Conservation (phyloP, 2,329 filamentous ascomycete species). For the Calycina herbarum region DNA sequence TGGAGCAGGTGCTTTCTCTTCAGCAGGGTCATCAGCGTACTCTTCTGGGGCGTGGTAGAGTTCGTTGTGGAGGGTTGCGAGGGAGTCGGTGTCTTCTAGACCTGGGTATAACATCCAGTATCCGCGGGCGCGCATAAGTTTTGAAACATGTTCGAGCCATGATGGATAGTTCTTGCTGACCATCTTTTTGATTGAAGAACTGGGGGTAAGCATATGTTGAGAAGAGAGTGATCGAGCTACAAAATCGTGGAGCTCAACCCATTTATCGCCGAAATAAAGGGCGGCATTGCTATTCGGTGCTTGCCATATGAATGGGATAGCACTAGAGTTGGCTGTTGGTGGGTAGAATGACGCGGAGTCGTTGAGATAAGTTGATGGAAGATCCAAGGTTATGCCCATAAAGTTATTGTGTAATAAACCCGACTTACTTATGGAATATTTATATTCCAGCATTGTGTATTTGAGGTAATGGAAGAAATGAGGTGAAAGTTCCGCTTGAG, state of each 20-base stretch:
- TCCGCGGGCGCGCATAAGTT: slow-evolving; percentile 72
- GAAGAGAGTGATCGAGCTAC: slow-evolving; percentile 48
- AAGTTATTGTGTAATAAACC: slow-evolving; percentile 51
- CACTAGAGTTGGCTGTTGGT: slow-evolving; percentile 37
- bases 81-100: slow-evolving; percentile 43
- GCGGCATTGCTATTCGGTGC: slow-evolving; percentile 79
- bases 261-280: slow-evolving; percentile 81
- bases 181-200: slow-evolving; percentile 52
- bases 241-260: slow-evolving; percentile 82
- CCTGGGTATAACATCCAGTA: slow-evolving; percentile 82
- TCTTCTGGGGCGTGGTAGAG: slow-evolving; percentile 73
- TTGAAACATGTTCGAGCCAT: slow-evolving; percentile 77
- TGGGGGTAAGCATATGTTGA: slow-evolving; percentile 40
- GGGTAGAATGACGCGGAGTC: slow-evolving; percentile 55
- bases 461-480: slow-evolving; percentile 86
- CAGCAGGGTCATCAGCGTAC: slow-evolving; percentile 40
- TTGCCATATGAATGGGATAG: slow-evolving; percentile 71
- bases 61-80: slow-evolving; percentile 78
- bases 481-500: slow-evolving; percentile 76
- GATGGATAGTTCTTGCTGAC: slow-evolving; percentile 70
- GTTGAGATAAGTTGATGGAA: slow-evolving; percentile 65
- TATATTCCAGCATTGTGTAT: slow-evolving; percentile 74
- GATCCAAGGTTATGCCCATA: slow-evolving; percentile 77
- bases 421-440: slow-evolving; percentile 60
- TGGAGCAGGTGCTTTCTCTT: slow-evolving; percentile 12